Evolutionary conservation across 192 early-diverging fungal genomes (phyloP), one percentile per base, ranked within the genome.

Genomic region (Dispira simplex): DNA sequence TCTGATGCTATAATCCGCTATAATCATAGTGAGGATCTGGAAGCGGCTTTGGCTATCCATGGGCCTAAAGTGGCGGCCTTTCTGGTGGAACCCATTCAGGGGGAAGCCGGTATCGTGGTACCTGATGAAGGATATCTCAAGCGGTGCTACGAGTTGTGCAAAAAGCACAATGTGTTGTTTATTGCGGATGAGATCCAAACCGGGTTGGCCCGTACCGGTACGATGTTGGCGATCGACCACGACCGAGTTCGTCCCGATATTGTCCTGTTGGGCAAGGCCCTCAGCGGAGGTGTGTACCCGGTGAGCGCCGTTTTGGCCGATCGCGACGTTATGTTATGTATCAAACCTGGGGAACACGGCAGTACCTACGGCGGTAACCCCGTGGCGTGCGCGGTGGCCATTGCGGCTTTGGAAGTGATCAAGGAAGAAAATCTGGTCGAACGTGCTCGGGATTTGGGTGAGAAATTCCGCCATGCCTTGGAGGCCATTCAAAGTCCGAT

Each of bases 121-220:
- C 96, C 96, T 32, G 91, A 91, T 68, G 79, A 87, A 1, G 93
- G 93, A 14, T 99, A 99, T 78, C 75, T 99, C 46, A 80, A 80
- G 70, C 82, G 81, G 60, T 86, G 85, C 70, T 85, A 88, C 67
- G 90, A 87, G 23, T 82, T 99, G 52, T 99, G 96, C 87, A 89
- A 92, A 69, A 89, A 95, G 76, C 86, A 99, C 81, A 96, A 97
- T 67, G 93, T 96, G 28, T 77, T 99, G 64, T 88, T 99, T 63
- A 97, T 99, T 70, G 92, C 90, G 56, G 96, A 99, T 72, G 96
- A 99, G 76, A 92, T 99, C 70, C 96, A 99, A 75, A 95, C 96
- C 10, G 96, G 96, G 59, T 79, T 99, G 25, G 92, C 79, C 5
- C 86, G 96, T 65, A 97, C 93, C 12, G 95, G 96, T 39, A 92